Conservation (phyloP, 306 rosid species). For the Cucumis melo region DNA sequence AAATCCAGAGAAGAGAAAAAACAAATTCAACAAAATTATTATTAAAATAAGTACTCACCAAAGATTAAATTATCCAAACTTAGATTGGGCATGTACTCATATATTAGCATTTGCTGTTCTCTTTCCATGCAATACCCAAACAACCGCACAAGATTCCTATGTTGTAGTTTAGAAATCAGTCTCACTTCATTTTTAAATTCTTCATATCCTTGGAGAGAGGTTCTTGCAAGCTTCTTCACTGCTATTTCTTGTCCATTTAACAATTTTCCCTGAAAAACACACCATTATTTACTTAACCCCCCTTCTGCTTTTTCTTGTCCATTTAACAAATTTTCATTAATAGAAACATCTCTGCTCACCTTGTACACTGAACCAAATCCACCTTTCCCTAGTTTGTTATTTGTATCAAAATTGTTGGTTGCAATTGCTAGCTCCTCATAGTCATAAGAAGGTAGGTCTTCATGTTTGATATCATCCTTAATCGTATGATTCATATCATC, state of each 20-base stretch:
- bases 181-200: conserved; percentile 35
- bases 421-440: conserved; percentile 21
- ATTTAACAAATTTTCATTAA: too few species aligned
- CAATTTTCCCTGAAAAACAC: conserved; percentile 14
- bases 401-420: conserved; percentile 19
- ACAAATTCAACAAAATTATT: not conserved
- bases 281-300: not conserved
- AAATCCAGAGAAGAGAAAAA: not conserved
- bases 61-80: conserved; percentile 32
- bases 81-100: conserved; percentile 32
- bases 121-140: conserved; percentile 32
- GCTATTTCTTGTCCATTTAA: conserved; percentile 30
- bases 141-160: conserved; percentile 34
- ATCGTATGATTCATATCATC: too few species aligned
- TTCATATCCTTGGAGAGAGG: conserved; percentile 25
- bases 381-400: conserved; percentile 18
- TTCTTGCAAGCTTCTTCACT: conserved; percentile 19
- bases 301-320: too few species aligned
- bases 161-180: conserved; percentile 35
- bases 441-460: conserved; percentile 23
- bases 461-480: conserved; percentile 5
- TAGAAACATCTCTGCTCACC: not conserved
- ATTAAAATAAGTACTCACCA: conserved; percentile 14
- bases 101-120: conserved; percentile 24
- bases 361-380: conserved; percentile 1